A percentile compares a stretch with the other conserved stretches of the same genome.
These are phyloP conservation scores for Willaertia magna DNA, from an alignment of 208 protist genomes.

Conservation along the genomic window DNA sequence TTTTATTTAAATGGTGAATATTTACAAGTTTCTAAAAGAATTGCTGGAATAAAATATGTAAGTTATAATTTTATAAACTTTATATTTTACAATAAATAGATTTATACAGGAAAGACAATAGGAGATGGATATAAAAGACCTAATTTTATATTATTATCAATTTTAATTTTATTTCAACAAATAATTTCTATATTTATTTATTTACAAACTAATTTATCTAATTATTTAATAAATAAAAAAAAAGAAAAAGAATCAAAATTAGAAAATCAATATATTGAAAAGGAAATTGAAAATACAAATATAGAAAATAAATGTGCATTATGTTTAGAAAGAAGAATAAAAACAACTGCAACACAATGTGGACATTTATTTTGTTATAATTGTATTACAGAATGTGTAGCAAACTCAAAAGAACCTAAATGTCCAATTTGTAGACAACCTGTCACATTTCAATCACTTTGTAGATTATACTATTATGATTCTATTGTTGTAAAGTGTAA, in stretches of 20 bases:
- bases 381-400: background rate
- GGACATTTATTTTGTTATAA: conserved; percentile 1
- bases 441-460: background rate
- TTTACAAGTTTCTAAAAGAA: background rate
- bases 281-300: background rate
- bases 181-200: background rate
- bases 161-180: background rate
- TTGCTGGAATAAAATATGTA: background rate
- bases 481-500: background rate
- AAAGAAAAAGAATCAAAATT: background rate
- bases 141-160: background rate
- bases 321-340: background rate
- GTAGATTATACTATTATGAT: background rate
- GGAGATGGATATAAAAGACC: background rate
- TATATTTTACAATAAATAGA: background rate
- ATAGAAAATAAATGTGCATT: background rate
- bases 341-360: conserved; percentile 2
- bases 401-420: background rate
- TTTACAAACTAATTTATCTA: background rate
- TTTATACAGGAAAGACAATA: background rate
- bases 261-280: background rate
- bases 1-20: background rate
- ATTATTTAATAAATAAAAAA: background rate
- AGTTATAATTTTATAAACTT: background rate
- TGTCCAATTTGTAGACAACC: conserved; percentile 4